Conservation (phyloP, 805 yeast genomes). For the Myxozyma mucilagina region DNA sequence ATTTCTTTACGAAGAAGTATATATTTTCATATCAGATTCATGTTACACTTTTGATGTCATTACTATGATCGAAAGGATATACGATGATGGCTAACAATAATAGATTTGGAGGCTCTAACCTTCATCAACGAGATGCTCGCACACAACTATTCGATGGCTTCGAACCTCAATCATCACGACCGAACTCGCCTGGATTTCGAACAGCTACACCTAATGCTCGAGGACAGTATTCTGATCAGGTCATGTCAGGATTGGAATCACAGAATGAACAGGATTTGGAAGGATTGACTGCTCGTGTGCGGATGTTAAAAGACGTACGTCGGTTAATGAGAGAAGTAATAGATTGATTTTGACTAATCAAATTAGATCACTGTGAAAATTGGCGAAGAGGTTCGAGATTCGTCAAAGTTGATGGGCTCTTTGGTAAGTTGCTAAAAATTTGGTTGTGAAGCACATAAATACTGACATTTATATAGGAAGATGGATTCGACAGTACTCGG, state of each 20-base stretch:
- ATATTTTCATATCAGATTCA: too few relatives aligned
- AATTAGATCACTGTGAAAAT: conserved; percentile 51
- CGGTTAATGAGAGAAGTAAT: neutral
- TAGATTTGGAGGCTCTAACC: conserved; percentile 11
- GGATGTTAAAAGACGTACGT: conserved; percentile 52
- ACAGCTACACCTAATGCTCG: conserved; percentile 35
- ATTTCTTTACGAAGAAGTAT: too few relatives aligned
- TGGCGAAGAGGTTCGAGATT: conserved; percentile 64
- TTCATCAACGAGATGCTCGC: conserved; percentile 42
- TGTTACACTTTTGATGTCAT: too few relatives aligned
- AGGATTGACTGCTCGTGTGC: conserved; percentile 55
- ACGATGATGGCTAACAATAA: neutral
- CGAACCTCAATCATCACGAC: conserved; percentile 24
- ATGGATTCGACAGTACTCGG: conserved; percentile 51
- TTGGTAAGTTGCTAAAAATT: conserved; percentile 35
- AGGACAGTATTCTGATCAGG: conserved; percentile 50
- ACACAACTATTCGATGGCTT: conserved; percentile 43
- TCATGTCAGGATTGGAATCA: conserved; percentile 61
- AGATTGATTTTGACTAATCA: neutral
- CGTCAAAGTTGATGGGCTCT: conserved; percentile 48
- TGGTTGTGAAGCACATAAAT: neutral
- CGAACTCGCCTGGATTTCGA: conserved; percentile 29
- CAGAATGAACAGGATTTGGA: conserved; percentile 63
- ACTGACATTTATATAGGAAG: conserved; percentile 35
- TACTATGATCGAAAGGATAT: neutral